Percentiles rank a stretch among this genome's conserved stretches.
Evolutionary conservation across 768 basidiomycete genomes (phyloP).

Genomic region (Kwoniella bestiolae): DNA sequence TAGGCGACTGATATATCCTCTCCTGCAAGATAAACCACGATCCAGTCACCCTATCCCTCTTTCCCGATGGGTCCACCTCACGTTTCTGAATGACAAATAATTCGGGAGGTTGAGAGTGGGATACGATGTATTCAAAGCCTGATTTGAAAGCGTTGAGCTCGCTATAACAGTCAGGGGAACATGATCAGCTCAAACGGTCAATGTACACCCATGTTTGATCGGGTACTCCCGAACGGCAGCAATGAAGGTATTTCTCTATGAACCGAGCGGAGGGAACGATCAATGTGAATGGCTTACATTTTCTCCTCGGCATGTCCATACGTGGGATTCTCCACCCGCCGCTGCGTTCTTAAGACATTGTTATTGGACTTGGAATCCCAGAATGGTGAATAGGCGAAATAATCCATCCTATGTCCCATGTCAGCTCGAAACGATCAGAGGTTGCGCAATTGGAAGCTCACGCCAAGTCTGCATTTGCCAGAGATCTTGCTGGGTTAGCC

Average conservation of each 20-base stretch:
- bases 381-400: conserved; percentile 53
- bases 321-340: conserved; percentile 39
- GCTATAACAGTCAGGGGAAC: no score
- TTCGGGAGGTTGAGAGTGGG: conserved; percentile 43
- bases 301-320: conserved; percentile 50
- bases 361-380: conserved; percentile 53
- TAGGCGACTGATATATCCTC: conserved; percentile 48
- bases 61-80: conserved; percentile 32
- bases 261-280: not conserved
- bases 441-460: conserved; percentile 27
- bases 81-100: conserved; percentile 44
- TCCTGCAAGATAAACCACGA: conserved; percentile 45
- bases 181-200: no score
- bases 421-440: not conserved
- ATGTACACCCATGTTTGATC: no score
- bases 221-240: no score
- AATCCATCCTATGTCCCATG: conserved; percentile 41
- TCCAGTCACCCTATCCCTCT: conserved; percentile 29
- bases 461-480: conserved; percentile 45
- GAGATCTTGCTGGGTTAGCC: conserved; percentile 46
- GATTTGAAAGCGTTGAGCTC: conserved; percentile 40
- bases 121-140: conserved; percentile 50
- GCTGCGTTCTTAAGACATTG: conserved; percentile 41
- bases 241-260: no score
- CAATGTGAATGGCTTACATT: conserved; percentile 25